These are phyloP conservation scores for Ramaria sp. DNA, from an alignment of 768 basidiomycete genomes.

Conservation along the genomic window DNA sequence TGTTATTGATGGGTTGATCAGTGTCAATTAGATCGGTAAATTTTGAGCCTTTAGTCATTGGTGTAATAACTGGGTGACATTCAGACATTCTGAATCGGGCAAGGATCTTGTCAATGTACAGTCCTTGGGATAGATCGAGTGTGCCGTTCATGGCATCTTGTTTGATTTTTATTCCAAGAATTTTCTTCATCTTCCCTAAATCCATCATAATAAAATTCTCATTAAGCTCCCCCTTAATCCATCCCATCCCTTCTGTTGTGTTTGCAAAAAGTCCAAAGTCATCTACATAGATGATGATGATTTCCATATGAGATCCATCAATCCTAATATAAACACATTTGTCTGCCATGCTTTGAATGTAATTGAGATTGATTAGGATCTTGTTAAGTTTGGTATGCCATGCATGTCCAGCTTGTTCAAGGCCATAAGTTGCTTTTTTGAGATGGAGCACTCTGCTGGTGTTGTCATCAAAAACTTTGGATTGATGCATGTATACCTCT, in stretches of 20 bases:
- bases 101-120: conserved; percentile 11
- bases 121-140: conserved; percentile 5
- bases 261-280: conserved; percentile 17
- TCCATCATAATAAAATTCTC: conserved; percentile 23
- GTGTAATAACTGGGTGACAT: conserved; percentile 7
- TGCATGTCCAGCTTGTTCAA: conserved; percentile 20
- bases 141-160: conserved; percentile 12
- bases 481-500: conserved; percentile 24
- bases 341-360: conserved; percentile 13
- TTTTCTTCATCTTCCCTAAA: conserved; percentile 20
- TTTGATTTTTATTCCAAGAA: conserved; percentile 27
- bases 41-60: conserved; percentile 3
- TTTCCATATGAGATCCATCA: conserved; percentile 5
- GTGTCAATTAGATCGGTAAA: not conserved
- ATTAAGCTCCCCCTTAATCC: conserved; percentile 10
- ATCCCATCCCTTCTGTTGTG: not conserved
- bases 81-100: conserved; percentile 7
- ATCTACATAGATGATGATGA: conserved; percentile 22
- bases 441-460: conserved; percentile 14
- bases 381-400: conserved; percentile 21
- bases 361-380: conserved; percentile 15
- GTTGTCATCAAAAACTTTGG: conserved; percentile 12
- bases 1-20: conserved; percentile 3
- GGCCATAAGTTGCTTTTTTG: conserved; percentile 18
- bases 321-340: conserved; percentile 16